Evolutionary conservation across 148 eudicot genomes (phyloP), one percentile per base, ranked within the genome.

Genomic region (Fallopia convolvulus): DNA sequence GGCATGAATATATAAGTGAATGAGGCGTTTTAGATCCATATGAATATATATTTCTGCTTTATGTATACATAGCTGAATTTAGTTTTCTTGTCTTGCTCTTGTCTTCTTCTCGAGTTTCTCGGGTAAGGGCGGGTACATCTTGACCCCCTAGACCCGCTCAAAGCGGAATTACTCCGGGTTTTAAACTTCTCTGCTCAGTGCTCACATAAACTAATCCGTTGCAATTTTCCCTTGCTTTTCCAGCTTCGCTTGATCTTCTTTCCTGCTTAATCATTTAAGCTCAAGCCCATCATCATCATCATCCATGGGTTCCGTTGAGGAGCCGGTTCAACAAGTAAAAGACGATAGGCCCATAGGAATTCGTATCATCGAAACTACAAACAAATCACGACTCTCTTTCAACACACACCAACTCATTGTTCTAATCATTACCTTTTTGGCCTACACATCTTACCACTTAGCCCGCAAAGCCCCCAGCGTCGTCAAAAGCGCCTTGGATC

Each of bases 401-500:
- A 88, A 83, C 66, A 86, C 94, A 6, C 84, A 92, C 82, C 97
- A 92, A 87, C 82, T 77, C 76, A 84, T 91, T 79, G 99, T 90
- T 76, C 83, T 92, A 8, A 60, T 87, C 18, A 77, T 89, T 1
- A 94, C 98, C 65, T 94, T 94, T 77, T 80, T 92, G 12, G 90
- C 98, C 60, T 92, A 92, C 76, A 26, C 95, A 74, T 75, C 83
- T 68, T 94, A 92, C 82, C 98, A 94, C 71, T 80, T 92, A 23
- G 85, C 92, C 26, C 80, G 98, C 12, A 94, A 94, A 86, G 89
- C 98, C 40, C 83, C 90, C 2, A 94, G 97, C 83, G 87, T 94
- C 3, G 90, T 94, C 2, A 92, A 94, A 73, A 89, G 91, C 70
- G 95, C 97, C 39, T 92, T 94, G 21, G 97, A 92, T 77, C 98